Conservation (phyloP, 176 grass and related monocot genomes). For the Paspalum vaginatum region DNA sequence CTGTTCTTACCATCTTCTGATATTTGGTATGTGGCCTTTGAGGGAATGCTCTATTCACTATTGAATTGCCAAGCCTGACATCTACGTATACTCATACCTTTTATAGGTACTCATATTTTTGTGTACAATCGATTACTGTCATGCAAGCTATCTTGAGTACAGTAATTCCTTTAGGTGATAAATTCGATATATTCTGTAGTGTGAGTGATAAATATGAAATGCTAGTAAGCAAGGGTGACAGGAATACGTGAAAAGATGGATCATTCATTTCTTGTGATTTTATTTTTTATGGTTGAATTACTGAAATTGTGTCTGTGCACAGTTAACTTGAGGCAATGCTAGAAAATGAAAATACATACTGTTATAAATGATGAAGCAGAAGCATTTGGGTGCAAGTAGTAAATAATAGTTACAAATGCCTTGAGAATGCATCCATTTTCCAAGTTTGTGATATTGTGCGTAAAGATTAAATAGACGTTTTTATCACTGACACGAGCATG, state of each 20-base stretch:
- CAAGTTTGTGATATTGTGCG: neutral
- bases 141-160: neutral
- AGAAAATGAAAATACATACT: neutral
- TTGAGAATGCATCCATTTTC: neutral
- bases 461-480: neutral
- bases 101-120: neutral
- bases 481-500: neutral
- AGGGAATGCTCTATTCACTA: neutral
- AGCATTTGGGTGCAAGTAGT: neutral
- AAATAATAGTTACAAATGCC: neutral
- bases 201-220: neutral
- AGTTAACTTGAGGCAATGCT: neutral
- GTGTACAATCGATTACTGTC: neutral
- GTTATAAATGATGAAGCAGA: neutral
- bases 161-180: neutral
- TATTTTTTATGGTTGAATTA: neutral
- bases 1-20: neutral
- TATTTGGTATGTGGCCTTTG: neutral
- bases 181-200: neutral
- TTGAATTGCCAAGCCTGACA: constrained; percentile 11
- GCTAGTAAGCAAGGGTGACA: neutral
- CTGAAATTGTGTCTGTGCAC: neutral
- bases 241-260: neutral
- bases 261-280: neutral
- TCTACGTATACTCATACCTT: neutral